Evolutionary conservation across 2,329 filamentous ascomycete genomes (phyloP).

Genomic region (Epicoccum nigrum): DNA sequence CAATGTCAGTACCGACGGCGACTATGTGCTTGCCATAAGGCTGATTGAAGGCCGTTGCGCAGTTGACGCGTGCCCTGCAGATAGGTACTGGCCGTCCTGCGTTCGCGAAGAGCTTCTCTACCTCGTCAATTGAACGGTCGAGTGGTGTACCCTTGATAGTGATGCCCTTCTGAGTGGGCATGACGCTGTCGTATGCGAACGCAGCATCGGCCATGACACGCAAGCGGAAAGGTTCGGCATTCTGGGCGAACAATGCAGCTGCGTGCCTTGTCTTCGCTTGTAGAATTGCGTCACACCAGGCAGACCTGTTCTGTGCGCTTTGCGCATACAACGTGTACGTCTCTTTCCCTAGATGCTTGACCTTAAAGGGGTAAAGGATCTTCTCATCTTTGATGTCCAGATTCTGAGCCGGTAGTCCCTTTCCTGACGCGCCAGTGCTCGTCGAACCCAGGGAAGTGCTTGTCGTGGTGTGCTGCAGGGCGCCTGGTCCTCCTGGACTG

Average conservation of each 20-base stretch:
- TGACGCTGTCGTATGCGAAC: conserved; percentile 77
- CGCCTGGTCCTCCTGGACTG: conserved; percentile 50
- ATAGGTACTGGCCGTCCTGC: conserved; percentile 75
- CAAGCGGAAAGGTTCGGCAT: conserved; percentile 92
- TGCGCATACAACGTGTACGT: conserved; percentile 90
- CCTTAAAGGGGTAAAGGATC: conserved; percentile 89
- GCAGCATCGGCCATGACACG: conserved; percentile 91
- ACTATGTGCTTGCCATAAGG: conserved; percentile 85
- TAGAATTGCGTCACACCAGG: conserved; percentile 94
- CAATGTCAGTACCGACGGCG: conserved; percentile 93
- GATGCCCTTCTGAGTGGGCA: conserved; percentile 63
- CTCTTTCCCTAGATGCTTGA: conserved; percentile 95
- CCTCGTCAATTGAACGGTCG: conserved; percentile 85
- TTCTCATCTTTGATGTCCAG: conserved; percentile 71
- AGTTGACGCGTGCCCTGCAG: conserved; percentile 87
- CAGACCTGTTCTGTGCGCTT: conserved; percentile 73
- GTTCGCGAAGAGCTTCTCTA: conserved; percentile 74
- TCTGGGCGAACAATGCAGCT: conserved; percentile 84
- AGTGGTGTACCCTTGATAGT: conserved; percentile 89
- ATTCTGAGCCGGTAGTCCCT: conserved; percentile 54
- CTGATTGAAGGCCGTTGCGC: conserved; percentile 84
- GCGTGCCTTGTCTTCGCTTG: conserved; percentile 95
- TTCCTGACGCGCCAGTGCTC: conserved; percentile 59
- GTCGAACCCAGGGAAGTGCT: conserved; percentile 62
- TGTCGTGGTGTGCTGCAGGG: conserved; percentile 72